Percentiles rank a stretch among this genome's conserved stretches.
These are phyloP conservation scores for Calonectria fujianensis DNA, from an alignment of 2,329 filamentous ascomycete genomes.

Conservation along the genomic window DNA sequence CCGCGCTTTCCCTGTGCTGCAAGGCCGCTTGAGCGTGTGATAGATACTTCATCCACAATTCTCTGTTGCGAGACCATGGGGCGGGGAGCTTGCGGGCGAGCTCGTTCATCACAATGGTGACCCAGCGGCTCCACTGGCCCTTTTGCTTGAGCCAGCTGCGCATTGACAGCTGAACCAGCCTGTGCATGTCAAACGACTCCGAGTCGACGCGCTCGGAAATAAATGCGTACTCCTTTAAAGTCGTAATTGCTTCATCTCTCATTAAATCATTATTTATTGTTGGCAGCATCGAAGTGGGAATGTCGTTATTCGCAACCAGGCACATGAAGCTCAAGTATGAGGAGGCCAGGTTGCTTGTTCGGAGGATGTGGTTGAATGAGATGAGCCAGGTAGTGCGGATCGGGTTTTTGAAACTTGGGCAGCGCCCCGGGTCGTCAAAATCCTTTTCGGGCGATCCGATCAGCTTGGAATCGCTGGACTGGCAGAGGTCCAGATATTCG, in stretches of 20 bases:
- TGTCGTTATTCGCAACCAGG: constrained; percentile 56
- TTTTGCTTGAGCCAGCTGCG: constrained; percentile 54
- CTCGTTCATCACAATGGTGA: constrained; percentile 35
- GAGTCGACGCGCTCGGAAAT: constrained; percentile 48
- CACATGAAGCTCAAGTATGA: constrained; percentile 57
- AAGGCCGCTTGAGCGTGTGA: constrained; percentile 42
- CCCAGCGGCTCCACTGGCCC: constrained; percentile 24
- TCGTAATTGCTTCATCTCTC: constrained; percentile 51
- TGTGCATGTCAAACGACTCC: constrained; percentile 55
- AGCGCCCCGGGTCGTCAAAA: constrained; percentile 57
- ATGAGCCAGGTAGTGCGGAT: constrained; percentile 60
- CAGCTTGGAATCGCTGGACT: constrained; percentile 47
- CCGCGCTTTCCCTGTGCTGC: not conserved
- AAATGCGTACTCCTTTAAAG: constrained; percentile 57
- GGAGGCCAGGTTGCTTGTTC: constrained; percentile 51
- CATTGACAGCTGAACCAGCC: constrained; percentile 57
- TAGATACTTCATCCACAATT: constrained; percentile 53
- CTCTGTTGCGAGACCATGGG: constrained; percentile 45
- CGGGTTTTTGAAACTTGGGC: constrained; percentile 52
- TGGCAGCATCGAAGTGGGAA: constrained; percentile 53
- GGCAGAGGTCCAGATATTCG: constrained; percentile 54
- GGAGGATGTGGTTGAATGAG: constrained; percentile 57
- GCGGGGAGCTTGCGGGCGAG: constrained; percentile 43
- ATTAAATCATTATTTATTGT: constrained; percentile 42
- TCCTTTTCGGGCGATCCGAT: constrained; percentile 54